Base-by-base conservation (phyloP, 805 yeast genomes). In the Candida glaebosa region DNA sequence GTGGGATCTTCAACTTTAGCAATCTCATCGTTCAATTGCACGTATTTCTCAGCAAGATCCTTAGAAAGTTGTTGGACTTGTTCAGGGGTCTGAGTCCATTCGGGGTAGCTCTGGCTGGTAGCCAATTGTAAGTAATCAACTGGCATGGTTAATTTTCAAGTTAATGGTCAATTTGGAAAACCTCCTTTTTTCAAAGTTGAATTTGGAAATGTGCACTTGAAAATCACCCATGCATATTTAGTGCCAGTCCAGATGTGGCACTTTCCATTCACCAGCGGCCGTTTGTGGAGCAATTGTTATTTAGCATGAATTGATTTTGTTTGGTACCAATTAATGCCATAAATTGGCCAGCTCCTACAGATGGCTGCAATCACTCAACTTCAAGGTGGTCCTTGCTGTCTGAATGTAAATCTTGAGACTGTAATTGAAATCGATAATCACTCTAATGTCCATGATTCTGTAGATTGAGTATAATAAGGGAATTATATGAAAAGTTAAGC, bases 51-150 rank as follows among this genome's bases (percentile, higher is more conserved):
- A 39, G 82, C 69, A 42, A 78, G 56, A 14, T 61, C 58, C 12
- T 74, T 65, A 2, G 84, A 75, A 28, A 63, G 57, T 2, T 52
- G 39, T 6, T 63, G 30, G 38, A 84, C 68, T 14, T 71, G 63
- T 12, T 67, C 75, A 1, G 87, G 75, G 4, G 86, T 69, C 49
- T 71, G 75, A 16, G 67, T 61, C 95, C 95, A 86, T 18, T 51
- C 42, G 10, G 86, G 82, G 30, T 31, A 47, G 5, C 36, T 28
- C 24, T 50, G 46, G 4, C 30, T 30, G 1, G 32, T 18, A 18
- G 42, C 35, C 17, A 48, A 35, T 26, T 33, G 18, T 22, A 43
- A 19, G 33, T 38, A 50, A 37, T 50, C 54, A 33, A 45, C 42
- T 34, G 51, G 31, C 51, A 50, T 46, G 10, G 36, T 43, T 18